Evolutionary conservation across 164 flowering plant genomes (phyloP), one percentile per base, ranked within the genome.

Genomic region (Cinnamomum chago): DNA sequence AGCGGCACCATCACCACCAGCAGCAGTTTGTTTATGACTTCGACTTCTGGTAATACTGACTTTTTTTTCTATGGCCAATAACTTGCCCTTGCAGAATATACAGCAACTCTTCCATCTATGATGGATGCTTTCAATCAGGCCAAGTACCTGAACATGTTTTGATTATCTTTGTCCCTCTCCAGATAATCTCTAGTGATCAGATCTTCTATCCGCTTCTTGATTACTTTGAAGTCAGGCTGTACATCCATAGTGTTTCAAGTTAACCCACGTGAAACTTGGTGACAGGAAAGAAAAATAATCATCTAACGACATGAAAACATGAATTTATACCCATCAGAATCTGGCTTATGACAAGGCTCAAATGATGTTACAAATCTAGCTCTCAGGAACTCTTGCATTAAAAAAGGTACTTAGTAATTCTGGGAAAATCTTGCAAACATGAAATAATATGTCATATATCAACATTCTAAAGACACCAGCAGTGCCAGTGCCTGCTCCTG

Each of bases 151-250:
- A 91, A 94, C 81, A 82, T 0, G 77, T 88, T 92, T 10, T 93
- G 88, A 77, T 92, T 91, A 10, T 89, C 90, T 71, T 86, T 90
- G 83, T 92, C 98, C 69, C 98, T 86, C 80, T 91, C 96, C 76
- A 94, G 78, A 81, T 92, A 92, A 71, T 94, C 98, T 14, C 97
- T 85, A 13, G 94, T 86, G 70, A 94, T 91, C 79, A 91, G 78
- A 77, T 91, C 94, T 77, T 91, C 94, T 40, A 91, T 90, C 78
- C 94, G 76, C 83, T 91, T 91, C 85, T 91, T 91, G 72, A 91
- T 91, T 62, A 90, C 90, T 81, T 90, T 91, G 74, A 91, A 83
- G 77, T 91, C 97, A 72, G 97, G 94, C 97, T 91, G 88, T 82
- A 85, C 22, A 78, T 73, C 50, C 47, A 40, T 11, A 73, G 10